These are phyloP conservation scores for Aureobasidium uvarum DNA, from an alignment of 2,329 filamentous ascomycete genomes.

Conservation along the genomic window DNA sequence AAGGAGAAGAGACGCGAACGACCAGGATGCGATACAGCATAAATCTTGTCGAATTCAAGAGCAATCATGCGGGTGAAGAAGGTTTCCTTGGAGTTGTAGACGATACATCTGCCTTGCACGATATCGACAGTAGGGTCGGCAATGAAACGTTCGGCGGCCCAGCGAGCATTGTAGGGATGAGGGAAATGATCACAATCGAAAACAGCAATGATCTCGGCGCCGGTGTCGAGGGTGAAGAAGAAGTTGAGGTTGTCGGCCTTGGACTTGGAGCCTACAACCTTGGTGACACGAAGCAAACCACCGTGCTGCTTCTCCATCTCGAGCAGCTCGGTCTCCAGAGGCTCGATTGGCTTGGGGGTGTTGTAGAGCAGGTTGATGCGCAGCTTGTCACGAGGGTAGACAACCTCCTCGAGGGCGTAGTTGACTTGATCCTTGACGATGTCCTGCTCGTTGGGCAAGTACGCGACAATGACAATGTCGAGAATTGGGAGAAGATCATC, in stretches of 20 bases:
- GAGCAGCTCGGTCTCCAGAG: slow-evolving; percentile 46
- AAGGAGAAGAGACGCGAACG: slow-evolving; percentile 50
- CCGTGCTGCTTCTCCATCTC: slow-evolving; percentile 42
- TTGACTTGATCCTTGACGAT: slow-evolving; percentile 51
- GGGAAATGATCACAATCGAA: slow-evolving; percentile 54
- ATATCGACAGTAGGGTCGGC: slow-evolving; percentile 46
- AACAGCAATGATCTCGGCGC: slow-evolving; percentile 49
- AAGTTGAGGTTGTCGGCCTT: slow-evolving; percentile 54
- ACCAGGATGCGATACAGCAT: slow-evolving; percentile 52
- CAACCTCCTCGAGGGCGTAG: slow-evolving; percentile 49
- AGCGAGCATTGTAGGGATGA: slow-evolving; percentile 50
- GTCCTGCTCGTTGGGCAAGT: slow-evolving; percentile 52
- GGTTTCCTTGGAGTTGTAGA: slow-evolving; percentile 49
- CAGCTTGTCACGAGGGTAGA: slow-evolving; percentile 49
- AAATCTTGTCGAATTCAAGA: slow-evolving; percentile 54
- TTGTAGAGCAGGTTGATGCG: slow-evolving; percentile 52
- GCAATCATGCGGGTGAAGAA: slow-evolving; percentile 50
- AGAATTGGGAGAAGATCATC: slow-evolving; percentile 42
- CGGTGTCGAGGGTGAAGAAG: slow-evolving; percentile 47
- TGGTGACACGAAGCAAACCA: slow-evolving; percentile 46
- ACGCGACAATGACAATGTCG: slow-evolving; percentile 52
- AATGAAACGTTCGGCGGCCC: slow-evolving; percentile 51
- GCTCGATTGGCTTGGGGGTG: slow-evolving; percentile 49
- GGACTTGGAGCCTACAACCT: slow-evolving; percentile 50
- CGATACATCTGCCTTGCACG: slow-evolving; percentile 51